These are phyloP conservation scores for Claviceps citrina DNA, from an alignment of 2,329 filamentous ascomycete genomes.

Conservation along the genomic window DNA sequence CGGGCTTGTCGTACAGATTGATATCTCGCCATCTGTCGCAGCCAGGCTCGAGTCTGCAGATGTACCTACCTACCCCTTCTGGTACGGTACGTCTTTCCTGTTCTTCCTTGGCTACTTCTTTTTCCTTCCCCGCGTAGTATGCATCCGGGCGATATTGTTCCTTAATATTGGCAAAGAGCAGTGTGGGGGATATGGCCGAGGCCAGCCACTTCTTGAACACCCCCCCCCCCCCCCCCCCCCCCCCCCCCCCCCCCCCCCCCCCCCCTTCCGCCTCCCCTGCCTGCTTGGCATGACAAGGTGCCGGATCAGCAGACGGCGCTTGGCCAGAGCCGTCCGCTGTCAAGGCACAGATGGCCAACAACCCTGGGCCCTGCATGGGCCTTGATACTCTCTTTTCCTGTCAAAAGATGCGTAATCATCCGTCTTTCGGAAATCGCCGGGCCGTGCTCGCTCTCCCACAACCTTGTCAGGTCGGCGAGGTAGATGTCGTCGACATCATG, in stretches of 20 bases:
- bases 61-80: conserved; percentile 36
- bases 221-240: conserved; percentile 55
- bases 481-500: conserved; percentile 79
- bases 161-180: conserved; percentile 77
- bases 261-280: conserved; percentile 56
- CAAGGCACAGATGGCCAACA: conserved; percentile 74
- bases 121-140: conserved; percentile 60
- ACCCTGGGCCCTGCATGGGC: conserved; percentile 63
- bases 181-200: conserved; percentile 53
- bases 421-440: conserved; percentile 58
- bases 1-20: conserved; percentile 47
- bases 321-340: conserved; percentile 67
- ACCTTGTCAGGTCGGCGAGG: conserved; percentile 80
- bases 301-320: conserved; percentile 57
- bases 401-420: conserved; percentile 60
- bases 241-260: conserved; percentile 48
- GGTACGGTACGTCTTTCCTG: background rate
- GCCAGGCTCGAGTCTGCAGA: conserved; percentile 67
- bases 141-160: conserved; percentile 74
- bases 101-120: conserved; percentile 12
- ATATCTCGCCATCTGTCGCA: conserved; percentile 44
- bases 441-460: conserved; percentile 57
- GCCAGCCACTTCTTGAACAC: conserved; percentile 67
- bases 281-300: conserved; percentile 78
- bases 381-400: conserved; percentile 61